A percentile compares a stretch with the other conserved stretches of the same genome.
Conservation (phyloP, 805 yeast genomes). For the Monosporozyma yasuniensis region DNA sequence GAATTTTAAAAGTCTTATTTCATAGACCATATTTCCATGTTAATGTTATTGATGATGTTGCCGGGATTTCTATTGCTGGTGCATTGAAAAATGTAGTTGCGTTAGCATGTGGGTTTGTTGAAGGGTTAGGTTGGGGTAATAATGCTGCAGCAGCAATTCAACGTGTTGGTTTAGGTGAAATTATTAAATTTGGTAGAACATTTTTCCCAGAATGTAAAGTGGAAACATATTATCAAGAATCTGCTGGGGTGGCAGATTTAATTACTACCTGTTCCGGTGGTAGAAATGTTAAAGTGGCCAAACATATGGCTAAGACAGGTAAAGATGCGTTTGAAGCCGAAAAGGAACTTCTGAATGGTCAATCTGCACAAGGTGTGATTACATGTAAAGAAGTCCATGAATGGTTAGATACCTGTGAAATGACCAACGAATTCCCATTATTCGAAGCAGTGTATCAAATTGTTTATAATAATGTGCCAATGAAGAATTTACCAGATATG, state of each 20-base stretch:
- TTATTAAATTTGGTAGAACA: slow-evolving; percentile 71
- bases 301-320: slow-evolving; percentile 71
- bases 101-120: slow-evolving; percentile 92
- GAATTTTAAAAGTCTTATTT: slow-evolving; percentile 70
- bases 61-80: slow-evolving; percentile 94
- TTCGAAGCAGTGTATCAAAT: slow-evolving; percentile 66
- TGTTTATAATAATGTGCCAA: slow-evolving; percentile 63
- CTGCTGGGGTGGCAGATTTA: slow-evolving; percentile 96
- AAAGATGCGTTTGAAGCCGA: slow-evolving; percentile 76
- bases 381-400: slow-evolving; percentile 90
- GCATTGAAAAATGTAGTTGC: slow-evolving; percentile 96
- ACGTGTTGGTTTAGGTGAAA: slow-evolving; percentile 90
- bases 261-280: slow-evolving; percentile 99
- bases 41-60: slow-evolving; percentile 81
- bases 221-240: slow-evolving; percentile 82
- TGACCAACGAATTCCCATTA: slow-evolving; percentile 62
- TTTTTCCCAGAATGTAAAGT: slow-evolving; percentile 71
- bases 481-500: slow-evolving; percentile 66
- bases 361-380: slow-evolving; percentile 90
- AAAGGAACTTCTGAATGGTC: slow-evolving; percentile 81
- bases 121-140: slow-evolving; percentile 98
- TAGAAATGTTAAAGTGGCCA: slow-evolving; percentile 88
- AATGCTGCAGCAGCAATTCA: slow-evolving; percentile 96
- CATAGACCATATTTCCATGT: slow-evolving; percentile 99
- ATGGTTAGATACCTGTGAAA: slow-evolving; percentile 44